Base-by-base conservation (phyloP, 169 alveolate species). In the Theileria orientalis region DNA sequence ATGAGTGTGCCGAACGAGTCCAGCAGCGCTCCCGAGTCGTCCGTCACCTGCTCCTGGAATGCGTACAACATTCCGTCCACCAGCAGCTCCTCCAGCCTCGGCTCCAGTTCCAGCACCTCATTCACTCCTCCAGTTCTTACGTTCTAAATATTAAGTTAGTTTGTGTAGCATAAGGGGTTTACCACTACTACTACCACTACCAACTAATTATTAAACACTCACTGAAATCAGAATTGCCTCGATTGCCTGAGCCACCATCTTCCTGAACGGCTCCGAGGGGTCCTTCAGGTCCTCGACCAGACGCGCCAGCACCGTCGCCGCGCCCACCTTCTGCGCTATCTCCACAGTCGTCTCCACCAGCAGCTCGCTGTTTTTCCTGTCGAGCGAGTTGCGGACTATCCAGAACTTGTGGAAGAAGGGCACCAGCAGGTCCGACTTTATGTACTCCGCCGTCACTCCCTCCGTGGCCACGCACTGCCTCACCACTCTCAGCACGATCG, bases 21-120 rank as follows among this genome's bases (percentile, higher is more conserved):
- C 41, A 98, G 83, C 84, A 98, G 93, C 42, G 93, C 95, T 19
- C 93, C 78, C 41, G 98, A 92, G 67, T 97, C 99, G 51, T 98
- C 99, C 25, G 97, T 88, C 19, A 84, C 86, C 88, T 96, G 96
- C 83, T 97, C 99, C 74, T 96, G 99, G 85, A 98, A 98, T 16
- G 99, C 99, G 78, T 94, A 95, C 44, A 97, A 76, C 52, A 97
- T 92, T n/a, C 99, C 99, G 84, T 98, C 99, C 74, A 98, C 94
- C 52, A 98, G 80, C 79, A 92, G 94, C 75, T 96, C 98, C 85
- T 98, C 99, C 54, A 97, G 94, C 52, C 96, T 90, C 19, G 90
- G 92, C 86, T 97, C 99, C 6, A 98, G 90, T 72, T 97, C 99
- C 37, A 96, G 94, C 29, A 96, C 98, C 33, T 98, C 99, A 51